A percentile compares a stretch with the other conserved stretches of the same genome.
Conservation (phyloP, 768 basidiomycete genomes). For the Termitomyces sp. region DNA sequence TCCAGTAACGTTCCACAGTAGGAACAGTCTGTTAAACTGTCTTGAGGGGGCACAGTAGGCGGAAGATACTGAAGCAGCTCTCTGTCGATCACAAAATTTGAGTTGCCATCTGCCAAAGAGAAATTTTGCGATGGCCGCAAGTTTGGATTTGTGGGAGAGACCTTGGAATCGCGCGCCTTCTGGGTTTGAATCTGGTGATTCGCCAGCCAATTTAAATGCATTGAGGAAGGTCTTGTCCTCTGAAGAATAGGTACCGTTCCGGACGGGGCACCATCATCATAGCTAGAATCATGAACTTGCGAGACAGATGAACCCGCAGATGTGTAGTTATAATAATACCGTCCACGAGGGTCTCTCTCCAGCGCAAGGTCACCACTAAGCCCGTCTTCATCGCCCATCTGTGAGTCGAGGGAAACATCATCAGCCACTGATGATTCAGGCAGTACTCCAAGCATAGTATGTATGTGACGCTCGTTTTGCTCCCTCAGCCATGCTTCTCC, state of each 20-base stretch:
- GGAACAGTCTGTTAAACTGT: constrained; percentile 75
- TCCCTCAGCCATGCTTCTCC: constrained; percentile 81
- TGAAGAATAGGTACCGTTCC: constrained; percentile 13
- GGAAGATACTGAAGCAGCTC: constrained; percentile 50
- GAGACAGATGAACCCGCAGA: constrained; percentile 43
- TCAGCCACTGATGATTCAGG: constrained; percentile 59
- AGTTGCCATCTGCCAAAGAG: constrained; percentile 1
- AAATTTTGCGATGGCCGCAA: constrained; percentile 17
- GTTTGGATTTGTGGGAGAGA: constrained; percentile 18
- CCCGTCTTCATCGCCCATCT: constrained; percentile 32
- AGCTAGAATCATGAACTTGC: constrained; percentile 46
- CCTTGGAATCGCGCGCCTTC: constrained; percentile 16
- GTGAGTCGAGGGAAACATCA: constrained; percentile 33
- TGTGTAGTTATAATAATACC: constrained; percentile 73
- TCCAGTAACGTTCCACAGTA: constrained; percentile 72
- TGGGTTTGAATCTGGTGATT: constrained; percentile 41
- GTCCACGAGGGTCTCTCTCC: constrained; percentile 60
- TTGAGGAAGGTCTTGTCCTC: constrained; percentile 54
- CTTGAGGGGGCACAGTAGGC: constrained; percentile 44
- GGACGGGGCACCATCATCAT: constrained; percentile 39
- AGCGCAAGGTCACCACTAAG: constrained; percentile 60
- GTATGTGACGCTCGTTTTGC: constrained; percentile 64
- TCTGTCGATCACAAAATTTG: constrained; percentile 20
- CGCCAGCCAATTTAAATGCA: constrained; percentile 62
- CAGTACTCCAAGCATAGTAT: constrained; percentile 50